Base-by-base conservation (phyloP, 208 protist genomes). In the Leishmania lainsoni region DNA sequence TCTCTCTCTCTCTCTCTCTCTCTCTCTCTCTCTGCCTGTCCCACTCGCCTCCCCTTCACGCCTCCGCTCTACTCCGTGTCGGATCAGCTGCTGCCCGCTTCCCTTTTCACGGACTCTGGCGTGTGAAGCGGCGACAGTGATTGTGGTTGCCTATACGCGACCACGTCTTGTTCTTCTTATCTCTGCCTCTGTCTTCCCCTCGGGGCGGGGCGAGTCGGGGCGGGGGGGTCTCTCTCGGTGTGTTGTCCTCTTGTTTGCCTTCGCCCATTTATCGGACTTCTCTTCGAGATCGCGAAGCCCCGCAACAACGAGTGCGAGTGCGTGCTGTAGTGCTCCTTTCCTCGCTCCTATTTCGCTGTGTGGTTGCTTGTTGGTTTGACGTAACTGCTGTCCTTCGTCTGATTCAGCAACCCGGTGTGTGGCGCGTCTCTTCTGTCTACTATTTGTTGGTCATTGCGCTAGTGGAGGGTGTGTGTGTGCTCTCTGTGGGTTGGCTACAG, bases 1-100 rank as follows among this genome's bases (percentile, higher is more conserved):
- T 74, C 69, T 74, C 69, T 74, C 69, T 52, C 69, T 74, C n/a
- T 29, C 22, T 52, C 42, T 20, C n/a, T 74, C 39, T 74, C 69
- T 74, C 69, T 74, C 69, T n/a, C 42, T 52, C 69, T 29, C 22
- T 52, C 42, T 20, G 3, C 56, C 20, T 26, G 42, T 45, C 42
- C 42, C 42, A 45, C 42, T 45, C 42, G 42, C 42, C 42, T 45
- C 42, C 42, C 42, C 42, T 45, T 45, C 42, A 45, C 42, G 42
- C 42, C 42, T 45, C 42, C 42, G 42, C 42, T 45, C 42, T 45
- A 45, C 42, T 45, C 42, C 42, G 42, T 45, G 42, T 45, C 42
- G 42, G 42, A 45, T 45, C 42, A 45, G 42, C 42, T 45, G 42
- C 42, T 45, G 42, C 42, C 42, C 42, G 42, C 42, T 45, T 45